Percentiles rank a stretch among this genome's conserved stretches.
These are phyloP conservation scores for Globisporangium sylvaticum DNA, from an alignment of 352 stramenopile genomes.

Conservation along the genomic window DNA sequence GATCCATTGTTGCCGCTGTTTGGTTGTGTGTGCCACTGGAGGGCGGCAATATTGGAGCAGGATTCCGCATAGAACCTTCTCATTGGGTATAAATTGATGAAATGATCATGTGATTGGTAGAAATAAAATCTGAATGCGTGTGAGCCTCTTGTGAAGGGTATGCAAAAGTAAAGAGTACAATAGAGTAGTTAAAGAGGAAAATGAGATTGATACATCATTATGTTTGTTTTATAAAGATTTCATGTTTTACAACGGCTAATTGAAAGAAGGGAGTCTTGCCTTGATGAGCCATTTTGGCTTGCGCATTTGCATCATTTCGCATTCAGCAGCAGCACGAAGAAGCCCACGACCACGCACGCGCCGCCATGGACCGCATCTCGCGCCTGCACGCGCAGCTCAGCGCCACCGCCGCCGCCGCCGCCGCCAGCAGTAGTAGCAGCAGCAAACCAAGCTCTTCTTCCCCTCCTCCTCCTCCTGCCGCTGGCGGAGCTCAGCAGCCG, in stretches of 20 bases:
- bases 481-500: neutral
- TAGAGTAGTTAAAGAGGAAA: no score
- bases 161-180: neutral
- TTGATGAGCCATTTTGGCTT: conserved; percentile 5
- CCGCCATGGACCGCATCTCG: conserved; percentile 40
- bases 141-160: neutral
- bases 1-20: conserved; percentile 23
- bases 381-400: conserved; percentile 33
- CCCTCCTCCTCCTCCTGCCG: neutral
- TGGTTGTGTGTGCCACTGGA: neutral
- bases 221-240: no score
- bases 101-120: neutral
- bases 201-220: no score
- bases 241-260: no score
- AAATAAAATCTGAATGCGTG: neutral
- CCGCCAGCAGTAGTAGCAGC: neutral
- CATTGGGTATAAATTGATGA: neutral
- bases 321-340: neutral
- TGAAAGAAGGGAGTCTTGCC: no score
- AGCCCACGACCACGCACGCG: neutral
- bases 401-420: conserved; percentile 6
- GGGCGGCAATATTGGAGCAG: neutral
- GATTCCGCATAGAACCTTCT: neutral
- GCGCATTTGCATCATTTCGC: neutral
- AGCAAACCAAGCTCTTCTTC: neutral